Evolutionary conservation across 192 early-diverging fungal species (phyloP), one percentile per base, ranked within the genome.

Genomic region (Chytriomyces sp.): DNA sequence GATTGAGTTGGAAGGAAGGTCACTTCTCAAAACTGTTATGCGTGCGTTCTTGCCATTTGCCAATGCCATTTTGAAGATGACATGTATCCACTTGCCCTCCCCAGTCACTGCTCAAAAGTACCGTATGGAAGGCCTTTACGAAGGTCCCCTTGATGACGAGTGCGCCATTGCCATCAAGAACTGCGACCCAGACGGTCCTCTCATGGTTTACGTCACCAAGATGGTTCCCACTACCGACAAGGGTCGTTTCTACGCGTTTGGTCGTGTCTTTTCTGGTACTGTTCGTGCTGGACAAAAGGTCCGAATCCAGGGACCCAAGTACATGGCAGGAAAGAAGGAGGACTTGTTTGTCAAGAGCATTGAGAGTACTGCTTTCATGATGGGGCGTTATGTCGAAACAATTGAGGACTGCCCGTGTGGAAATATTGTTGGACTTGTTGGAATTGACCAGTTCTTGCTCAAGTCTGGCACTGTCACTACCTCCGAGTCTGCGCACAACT

Each of bases 121-220:
- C 92, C 93, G 96, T 85, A 89, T 90, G 80, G 93, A 91, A 79
- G 92, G 88, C 84, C 89, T 98, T 85, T 98, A 97, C 91, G 95
- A 97, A 88, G 97, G 97, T 83, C 96, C 96, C 74, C 66, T 83
- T 77, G 96, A 97, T 83, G 96, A 97, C 86, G 94, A 95, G 86
- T 94, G 93, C 84, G 97, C 95, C 80, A 81, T 83, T 67, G 95
- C 89, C 83, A 97, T 98, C 82, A 82, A 83, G 46, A 82, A 89
- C 79, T 97, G 96, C 84, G 93, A 98, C 87, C 92, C 95, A 83
- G 91, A 91, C 46, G 97, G 88, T 86, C 97, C 97, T 61, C 93
- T 98, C 76, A 97, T 98, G 96, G 87, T 98, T 82, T 97, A 98
- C 91, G 91, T 98, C 81, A 96, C 96, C 86, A 98, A 98, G 93